Conservation (phyloP, 2,329 filamentous ascomycete genomes). For the Polychaeton citri region DNA sequence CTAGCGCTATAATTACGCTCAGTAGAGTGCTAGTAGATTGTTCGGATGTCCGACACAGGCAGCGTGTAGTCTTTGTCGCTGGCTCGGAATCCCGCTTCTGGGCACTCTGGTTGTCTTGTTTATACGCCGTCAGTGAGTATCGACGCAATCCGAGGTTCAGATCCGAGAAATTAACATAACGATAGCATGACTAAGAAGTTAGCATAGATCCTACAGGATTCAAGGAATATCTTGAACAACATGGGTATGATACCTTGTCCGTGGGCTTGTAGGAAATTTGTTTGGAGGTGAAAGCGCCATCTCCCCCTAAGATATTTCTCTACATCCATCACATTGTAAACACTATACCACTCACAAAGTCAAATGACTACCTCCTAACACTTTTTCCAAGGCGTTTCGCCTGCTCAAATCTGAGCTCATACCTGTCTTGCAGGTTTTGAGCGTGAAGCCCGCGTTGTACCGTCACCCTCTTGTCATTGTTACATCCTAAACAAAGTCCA, state of each 20-base stretch:
- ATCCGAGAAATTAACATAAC: background rate
- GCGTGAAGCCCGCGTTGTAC: too few species aligned
- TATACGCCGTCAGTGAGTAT: background rate
- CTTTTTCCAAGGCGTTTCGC: too few species aligned
- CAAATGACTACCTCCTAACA: too few species aligned
- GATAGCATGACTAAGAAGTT: background rate
- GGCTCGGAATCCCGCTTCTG: background rate
- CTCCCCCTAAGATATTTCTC: too few species aligned
- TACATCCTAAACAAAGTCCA: too few species aligned
- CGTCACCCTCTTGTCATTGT: too few species aligned
- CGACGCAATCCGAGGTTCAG: background rate
- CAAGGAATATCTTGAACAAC: background rate
- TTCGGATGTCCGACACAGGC: background rate
- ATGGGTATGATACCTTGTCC: background rate
- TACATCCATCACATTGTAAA: too few species aligned
- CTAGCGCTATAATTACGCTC: background rate
- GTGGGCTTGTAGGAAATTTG: background rate
- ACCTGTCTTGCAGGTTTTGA: too few species aligned
- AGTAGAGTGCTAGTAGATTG: background rate
- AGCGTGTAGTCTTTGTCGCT: background rate
- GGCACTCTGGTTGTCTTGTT: background rate
- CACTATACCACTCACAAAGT: too few species aligned
- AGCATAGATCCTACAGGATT: background rate
- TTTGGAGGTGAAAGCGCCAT: too few species aligned
- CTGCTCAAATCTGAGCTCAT: too few species aligned